Evolutionary conservation across 441 rosid species (phyloP), one percentile per base, ranked within the genome.

Genomic region (Omphalea diandra): DNA sequence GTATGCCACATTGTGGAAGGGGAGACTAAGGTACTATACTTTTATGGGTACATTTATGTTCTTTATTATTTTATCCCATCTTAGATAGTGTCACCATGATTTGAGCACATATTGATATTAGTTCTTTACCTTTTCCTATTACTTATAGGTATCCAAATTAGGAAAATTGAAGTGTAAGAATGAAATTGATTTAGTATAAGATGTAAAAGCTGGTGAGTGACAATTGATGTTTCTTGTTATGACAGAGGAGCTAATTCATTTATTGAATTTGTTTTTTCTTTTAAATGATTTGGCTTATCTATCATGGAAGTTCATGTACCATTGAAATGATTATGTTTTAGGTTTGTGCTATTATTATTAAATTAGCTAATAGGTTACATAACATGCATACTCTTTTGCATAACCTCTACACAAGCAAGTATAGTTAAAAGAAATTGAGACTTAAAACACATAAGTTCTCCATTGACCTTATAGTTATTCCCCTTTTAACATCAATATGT

Each of bases 351-450:
- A 95, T 95, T 77, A 95, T 95, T 70, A 98, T 95, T 83, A 95
- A 95, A 83, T 86, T 95, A 77, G 99, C 96, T 62, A 97, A 95
- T 85, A 86, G 99, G 77, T 85, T 92, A 76, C 99, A 95, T 82
- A 95, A 95, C 74, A 95, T 95, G 98, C 96, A 98, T 55, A 95
- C 98, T 41, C 96, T 92, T 62, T 84, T 92, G 0, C 87, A 89
- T 80, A 92, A 98, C 99, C 99, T 77, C 86, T 85, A 8, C 97
- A 81, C 79, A 95, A 92, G 85, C 98, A 95, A 98, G 99, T 94
- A 80, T 67, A 53, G 38, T 76, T 38, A 10, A 57, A 29, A 24
- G 24, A 20, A 22, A 35, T 4, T 3, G 8, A 7, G 40, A 50
- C 7, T 0, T 7, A 20, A 6, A 46, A 63, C 70, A 50, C 71